These are phyloP conservation scores for Prunus mira DNA, from an alignment of 306 rosid species.

Conservation along the genomic window DNA sequence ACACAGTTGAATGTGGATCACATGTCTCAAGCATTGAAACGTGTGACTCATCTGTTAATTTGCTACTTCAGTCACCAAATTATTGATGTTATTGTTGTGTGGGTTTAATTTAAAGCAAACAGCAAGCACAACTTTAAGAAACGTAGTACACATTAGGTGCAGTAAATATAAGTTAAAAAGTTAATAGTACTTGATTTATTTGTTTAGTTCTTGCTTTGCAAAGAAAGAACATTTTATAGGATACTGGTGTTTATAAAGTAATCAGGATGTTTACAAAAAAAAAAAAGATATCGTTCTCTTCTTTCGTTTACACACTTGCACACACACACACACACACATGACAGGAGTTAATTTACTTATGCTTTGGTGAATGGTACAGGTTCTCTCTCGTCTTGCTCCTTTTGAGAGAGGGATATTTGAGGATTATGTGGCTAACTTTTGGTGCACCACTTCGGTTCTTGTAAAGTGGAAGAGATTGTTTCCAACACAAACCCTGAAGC, in stretches of 20 bases:
- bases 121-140: neutral
- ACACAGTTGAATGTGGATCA: neutral
- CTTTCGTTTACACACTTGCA: neutral
- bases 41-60: neutral
- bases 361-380: constrained; percentile 45
- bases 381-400: constrained; percentile 82
- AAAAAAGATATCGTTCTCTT: neutral
- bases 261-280: neutral
- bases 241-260: neutral
- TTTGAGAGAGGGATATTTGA: constrained; percentile 93
- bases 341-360: constrained; percentile 1
- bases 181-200: neutral
- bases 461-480: constrained; percentile 90
- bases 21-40: neutral
- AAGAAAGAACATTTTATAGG: neutral
- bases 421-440: constrained; percentile 93
- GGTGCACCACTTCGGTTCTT: constrained; percentile 86
- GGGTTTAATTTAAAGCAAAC: neutral
- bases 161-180: neutral
- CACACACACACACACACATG: neutral
- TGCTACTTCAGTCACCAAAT: neutral
- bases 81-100: neutral
- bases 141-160: neutral
- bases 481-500: constrained; percentile 55
- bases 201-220: neutral